These are phyloP conservation scores for Aureobasidium sp. DNA, from an alignment of 2,329 filamentous ascomycete genomes.

Conservation along the genomic window DNA sequence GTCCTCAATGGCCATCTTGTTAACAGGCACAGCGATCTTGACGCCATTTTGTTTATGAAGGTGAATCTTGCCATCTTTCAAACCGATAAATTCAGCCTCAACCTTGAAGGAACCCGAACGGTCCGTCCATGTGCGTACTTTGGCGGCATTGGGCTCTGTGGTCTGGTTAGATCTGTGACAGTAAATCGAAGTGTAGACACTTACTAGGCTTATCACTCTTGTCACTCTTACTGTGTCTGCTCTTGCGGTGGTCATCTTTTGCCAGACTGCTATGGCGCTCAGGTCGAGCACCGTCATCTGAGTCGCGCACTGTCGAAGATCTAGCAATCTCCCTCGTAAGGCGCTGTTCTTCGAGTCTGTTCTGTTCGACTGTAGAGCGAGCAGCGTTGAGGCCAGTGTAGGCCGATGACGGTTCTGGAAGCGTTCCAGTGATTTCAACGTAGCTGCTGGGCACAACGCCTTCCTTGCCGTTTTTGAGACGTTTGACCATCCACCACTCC, in stretches of 20 bases:
- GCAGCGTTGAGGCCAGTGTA: constrained; percentile 53
- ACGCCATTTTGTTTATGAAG: constrained; percentile 96
- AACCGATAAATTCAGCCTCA: constrained; percentile 88
- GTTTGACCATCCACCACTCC: constrained; percentile 96
- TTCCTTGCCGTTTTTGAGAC: constrained; percentile 85
- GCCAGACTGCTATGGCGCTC: constrained; percentile 72
- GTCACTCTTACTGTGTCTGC: constrained; percentile 56
- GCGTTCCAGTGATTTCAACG: constrained; percentile 73
- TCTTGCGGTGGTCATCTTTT: constrained; percentile 59
- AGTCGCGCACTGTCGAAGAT: constrained; percentile 55
- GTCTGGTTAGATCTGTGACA: constrained; percentile 12
- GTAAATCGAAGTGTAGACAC: constrained; percentile 29
- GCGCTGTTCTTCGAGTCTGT: constrained; percentile 70
- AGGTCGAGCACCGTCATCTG: constrained; percentile 36
- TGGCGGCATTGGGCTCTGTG: constrained; percentile 71
- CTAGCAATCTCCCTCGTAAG: constrained; percentile 73
- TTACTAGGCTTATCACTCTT: constrained; percentile 65
- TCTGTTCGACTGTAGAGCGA: constrained; percentile 68
- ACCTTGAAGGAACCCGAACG: constrained; percentile 94
- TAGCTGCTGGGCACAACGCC: constrained; percentile 96
- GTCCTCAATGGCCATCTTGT: constrained; percentile 93
- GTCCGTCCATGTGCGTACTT: constrained; percentile 90
- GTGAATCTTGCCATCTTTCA: constrained; percentile 95
- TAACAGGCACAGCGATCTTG: constrained; percentile 91
- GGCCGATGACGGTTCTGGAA: constrained; percentile 38